Conservation (phyloP, 495 filamentous ascomycete genomes). For the Lophiotrema nucula region DNA sequence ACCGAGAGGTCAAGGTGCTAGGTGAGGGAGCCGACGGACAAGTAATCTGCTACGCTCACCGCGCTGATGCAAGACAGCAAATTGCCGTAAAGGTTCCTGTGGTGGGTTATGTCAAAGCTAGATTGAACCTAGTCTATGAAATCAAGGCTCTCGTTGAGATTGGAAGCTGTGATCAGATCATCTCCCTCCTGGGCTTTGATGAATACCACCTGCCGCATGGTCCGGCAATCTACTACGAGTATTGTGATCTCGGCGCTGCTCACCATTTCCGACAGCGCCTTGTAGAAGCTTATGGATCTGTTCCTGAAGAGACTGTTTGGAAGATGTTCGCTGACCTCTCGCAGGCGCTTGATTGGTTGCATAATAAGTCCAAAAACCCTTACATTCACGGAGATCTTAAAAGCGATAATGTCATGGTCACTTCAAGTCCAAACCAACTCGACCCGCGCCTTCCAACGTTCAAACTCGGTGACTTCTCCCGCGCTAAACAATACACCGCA, state of each 20-base stretch:
- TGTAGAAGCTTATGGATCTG: not conserved
- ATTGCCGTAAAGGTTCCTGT: not conserved
- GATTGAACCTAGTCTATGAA: not conserved
- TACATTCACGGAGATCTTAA: constrained; percentile 18
- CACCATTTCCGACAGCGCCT: not conserved
- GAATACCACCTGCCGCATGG: not conserved
- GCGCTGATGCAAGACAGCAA: not conserved
- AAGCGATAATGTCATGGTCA: constrained; percentile 13
- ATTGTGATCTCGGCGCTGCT: constrained; percentile 6
- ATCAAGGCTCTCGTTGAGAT: not conserved
- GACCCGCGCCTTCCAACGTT: constrained; percentile 3
- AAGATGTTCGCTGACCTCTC: constrained; percentile 19
- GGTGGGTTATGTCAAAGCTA: not conserved
- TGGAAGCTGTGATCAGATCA: not conserved
- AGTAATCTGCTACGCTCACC: not conserved
- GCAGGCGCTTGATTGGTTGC: constrained; percentile 7
- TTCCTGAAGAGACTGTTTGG: constrained; percentile 21
- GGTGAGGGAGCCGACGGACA: not conserved
- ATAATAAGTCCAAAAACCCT: not conserved
- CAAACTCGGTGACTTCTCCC: constrained; percentile 18
- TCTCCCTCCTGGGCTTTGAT: constrained; percentile 8
- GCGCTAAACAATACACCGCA: not conserved
- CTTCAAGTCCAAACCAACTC: not conserved
- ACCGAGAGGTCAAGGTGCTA: not conserved
- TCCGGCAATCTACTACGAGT: constrained; percentile 11